Conservation (phyloP, 805 yeast genomes). For the Kodamaea kakaduensis region DNA sequence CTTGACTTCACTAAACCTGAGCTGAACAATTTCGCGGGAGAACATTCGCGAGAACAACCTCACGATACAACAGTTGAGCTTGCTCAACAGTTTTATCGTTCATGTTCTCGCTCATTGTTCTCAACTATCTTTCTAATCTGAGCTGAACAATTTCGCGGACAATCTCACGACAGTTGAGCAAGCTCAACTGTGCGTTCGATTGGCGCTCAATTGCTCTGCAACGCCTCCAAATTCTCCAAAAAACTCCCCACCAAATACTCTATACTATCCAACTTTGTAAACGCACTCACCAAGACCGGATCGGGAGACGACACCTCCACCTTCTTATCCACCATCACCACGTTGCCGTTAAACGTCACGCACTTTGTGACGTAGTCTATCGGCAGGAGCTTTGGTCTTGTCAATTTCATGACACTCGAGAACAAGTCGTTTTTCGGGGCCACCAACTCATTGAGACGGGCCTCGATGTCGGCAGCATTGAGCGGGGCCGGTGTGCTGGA, state of each 20-base stretch:
- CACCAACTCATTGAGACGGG: conserved; percentile 13
- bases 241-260: conserved; percentile 46
- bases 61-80: too few relatives aligned
- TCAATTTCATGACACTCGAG: conserved; percentile 21
- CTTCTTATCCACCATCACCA: conserved; percentile 59
- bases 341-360: conserved; percentile 47
- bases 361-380: conserved; percentile 57
- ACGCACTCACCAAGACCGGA: conserved; percentile 58
- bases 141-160: too few relatives aligned
- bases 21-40: too few relatives aligned
- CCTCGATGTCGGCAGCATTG: conserved; percentile 22
- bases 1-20: too few relatives aligned
- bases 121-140: too few relatives aligned
- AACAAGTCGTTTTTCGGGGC: conserved; percentile 12
- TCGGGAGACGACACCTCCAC: conserved; percentile 63
- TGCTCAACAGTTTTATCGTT: too few relatives aligned
- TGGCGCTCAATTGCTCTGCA: too few relatives aligned
- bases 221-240: conserved; percentile 15
- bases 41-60: too few relatives aligned
- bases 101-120: too few relatives aligned
- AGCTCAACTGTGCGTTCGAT: too few relatives aligned
- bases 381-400: conserved; percentile 32
- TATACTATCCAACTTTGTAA: conserved; percentile 59
- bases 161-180: too few relatives aligned
- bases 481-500: conserved; percentile 17